These are phyloP conservation scores for Corymbia citriodora DNA, from an alignment of 441 rosid species.

Conservation along the genomic window DNA sequence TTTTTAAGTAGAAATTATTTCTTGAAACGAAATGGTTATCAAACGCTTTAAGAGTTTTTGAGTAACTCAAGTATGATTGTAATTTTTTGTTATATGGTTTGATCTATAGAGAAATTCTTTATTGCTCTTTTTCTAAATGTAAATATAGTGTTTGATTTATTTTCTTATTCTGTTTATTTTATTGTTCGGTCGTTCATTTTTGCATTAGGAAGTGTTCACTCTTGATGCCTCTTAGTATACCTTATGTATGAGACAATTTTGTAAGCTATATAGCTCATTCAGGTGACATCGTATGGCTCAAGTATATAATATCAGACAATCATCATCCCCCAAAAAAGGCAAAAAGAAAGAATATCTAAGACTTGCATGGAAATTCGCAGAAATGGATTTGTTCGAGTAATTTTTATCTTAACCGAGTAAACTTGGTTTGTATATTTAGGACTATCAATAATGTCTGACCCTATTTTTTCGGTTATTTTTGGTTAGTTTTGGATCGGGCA, in stretches of 20 bases:
- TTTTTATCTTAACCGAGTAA: background rate
- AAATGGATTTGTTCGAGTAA: background rate
- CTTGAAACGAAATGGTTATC: too few relatives aligned
- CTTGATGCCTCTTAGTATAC: background rate
- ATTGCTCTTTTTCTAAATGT: background rate
- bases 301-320: too few relatives aligned
- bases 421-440: background rate
- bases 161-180: background rate
- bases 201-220: background rate
- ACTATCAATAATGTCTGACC: background rate
- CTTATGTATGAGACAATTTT: background rate
- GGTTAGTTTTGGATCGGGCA: background rate
- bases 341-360: background rate
- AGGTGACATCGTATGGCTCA: background rate
- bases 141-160: background rate
- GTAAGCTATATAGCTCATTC: background rate
- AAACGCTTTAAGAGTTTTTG: background rate
- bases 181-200: background rate
- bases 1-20: too few relatives aligned
- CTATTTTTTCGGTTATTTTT: background rate
- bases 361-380: background rate
- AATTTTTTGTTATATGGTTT: background rate
- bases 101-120: background rate
- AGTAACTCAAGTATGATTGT: fast-evolving
- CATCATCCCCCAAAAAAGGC: too few relatives aligned